Evolutionary conservation across 352 stramenopile species (phyloP), one percentile per base, ranked within the genome.

Genomic region (Phytopythium oedochilum): DNA sequence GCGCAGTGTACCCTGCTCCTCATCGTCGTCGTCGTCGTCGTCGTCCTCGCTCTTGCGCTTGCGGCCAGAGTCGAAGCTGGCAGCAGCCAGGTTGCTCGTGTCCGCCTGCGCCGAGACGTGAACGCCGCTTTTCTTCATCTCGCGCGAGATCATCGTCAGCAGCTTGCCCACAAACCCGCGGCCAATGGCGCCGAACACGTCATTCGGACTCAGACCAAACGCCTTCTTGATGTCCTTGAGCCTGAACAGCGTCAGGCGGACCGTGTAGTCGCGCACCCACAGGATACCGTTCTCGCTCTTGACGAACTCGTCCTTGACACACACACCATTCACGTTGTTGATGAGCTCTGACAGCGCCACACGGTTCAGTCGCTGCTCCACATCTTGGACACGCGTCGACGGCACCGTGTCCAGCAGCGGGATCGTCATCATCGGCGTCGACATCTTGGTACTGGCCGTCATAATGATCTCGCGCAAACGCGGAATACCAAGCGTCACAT

Each of bases 401-500:
- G 63, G 55, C 9, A 86, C 83, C 36, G 71, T 67, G 7, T 80
- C 50, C 7, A 72, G 68, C 40, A 99, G 73, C 26, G 97, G 97
- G 22, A 99, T 97, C 20, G 92, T 98, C 96, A 99, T 99, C 55
- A 97, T 98, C 57, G 98, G 98, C 63, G 98, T 99, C 61, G 78
- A 93, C 83, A 99, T 97, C 57, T 96, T 93, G 59, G 88, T 84
- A 39, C 92, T 98, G 29, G 97, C 98, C 43, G 97, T 99, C 97
- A 99, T 99, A 60, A 99, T 99, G 60, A 99, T 99, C 83, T 99
- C 98, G 64, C 97, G 86, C 66, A 99, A 73, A 71, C 98, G 96
- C 49, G 98, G 98, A 67, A 99, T 99, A 68, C 98, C 96, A 39
- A 99, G 81, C 29, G 98, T 99, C 40, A 99, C 97, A 77, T 99